Base-by-base conservation (phyloP, 2,329 filamentous ascomycete species). In the Cadophora sp. region DNA sequence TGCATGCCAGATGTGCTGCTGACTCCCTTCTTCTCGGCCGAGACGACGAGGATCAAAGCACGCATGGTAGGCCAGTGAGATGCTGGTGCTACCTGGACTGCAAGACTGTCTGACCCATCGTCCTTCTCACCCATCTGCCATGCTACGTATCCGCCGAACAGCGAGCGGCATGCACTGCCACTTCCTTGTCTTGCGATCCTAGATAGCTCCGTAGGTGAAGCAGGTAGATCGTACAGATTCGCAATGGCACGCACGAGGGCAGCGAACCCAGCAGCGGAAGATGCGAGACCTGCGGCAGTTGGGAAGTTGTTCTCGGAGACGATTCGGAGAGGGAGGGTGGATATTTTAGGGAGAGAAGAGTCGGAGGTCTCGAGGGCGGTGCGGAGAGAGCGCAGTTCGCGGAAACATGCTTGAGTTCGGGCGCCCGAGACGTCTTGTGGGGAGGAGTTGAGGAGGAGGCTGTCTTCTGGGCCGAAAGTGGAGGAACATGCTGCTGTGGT, bases 301-400 rank as follows among this genome's bases (percentile, higher is more conserved):
- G 96, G 96, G 85, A 99, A 99, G 86, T 99, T 99, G 86, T 99
- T 99, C 83, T 96, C 92, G 66, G 92, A 96, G 65, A 97, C 94
- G 72, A 99, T 90, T 74, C 90, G 91, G 69, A 99, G 88, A 41
- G 92, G 89, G 75, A 91, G 84, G 61, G 84, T 78, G 13, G 93
- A 92, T 66, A 99, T 88, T 79, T 92, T 93, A 51, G 95, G 93
- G n/a, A 97, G 86, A 24, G 88, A 89, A 0, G 89, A 74, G 78
- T 97, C 84, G 68, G 85, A 80, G 43, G 84, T 83, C 80, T 99
- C 96, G 75, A 98, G 84, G 27, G 87, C 83, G 62, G 88, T 85
- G 69, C 96, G 91, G 55, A 96, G 89, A 62, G 88, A 79, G 66
- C 95, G 91, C 60, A 99, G 88, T 79, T 93, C 92, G 65, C 91